Conservation (phyloP, 768 basidiomycete genomes). For the Trametes cubensis region DNA sequence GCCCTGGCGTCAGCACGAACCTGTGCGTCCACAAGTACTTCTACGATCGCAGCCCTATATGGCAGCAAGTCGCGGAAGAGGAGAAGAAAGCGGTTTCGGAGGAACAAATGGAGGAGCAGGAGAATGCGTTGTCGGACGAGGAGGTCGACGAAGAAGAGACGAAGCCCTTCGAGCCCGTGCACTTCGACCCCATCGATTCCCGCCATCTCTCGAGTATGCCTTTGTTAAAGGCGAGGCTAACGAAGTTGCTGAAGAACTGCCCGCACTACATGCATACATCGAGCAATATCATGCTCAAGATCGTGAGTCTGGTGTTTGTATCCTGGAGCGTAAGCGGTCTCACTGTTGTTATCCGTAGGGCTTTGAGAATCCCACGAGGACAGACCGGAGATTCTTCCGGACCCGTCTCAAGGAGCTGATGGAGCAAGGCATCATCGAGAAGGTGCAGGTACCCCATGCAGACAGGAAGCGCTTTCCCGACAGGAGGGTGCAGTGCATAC, state of each 20-base stretch:
- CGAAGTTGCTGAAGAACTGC: conserved; percentile 71
- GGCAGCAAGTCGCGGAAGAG: conserved; percentile 77
- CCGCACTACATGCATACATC: conserved; percentile 72
- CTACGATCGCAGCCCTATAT: conserved; percentile 72
- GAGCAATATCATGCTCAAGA: conserved; percentile 72
- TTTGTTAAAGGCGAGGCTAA: conserved; percentile 68
- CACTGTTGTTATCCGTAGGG: conserved; percentile 50
- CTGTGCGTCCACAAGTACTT: conserved; percentile 85
- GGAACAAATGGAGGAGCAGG: conserved; percentile 38
- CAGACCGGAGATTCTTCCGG: conserved; percentile 82
- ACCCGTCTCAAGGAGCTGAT: conserved; percentile 73
- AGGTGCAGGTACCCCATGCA: conserved; percentile 65
- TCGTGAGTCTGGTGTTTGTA: conserved; percentile 50
- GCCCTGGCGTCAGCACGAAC: conserved; percentile 75
- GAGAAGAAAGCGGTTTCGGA: conserved; percentile 52
- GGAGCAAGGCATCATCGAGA: conserved; percentile 73
- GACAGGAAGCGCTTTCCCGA: conserved; percentile 47
- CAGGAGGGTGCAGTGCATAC: conserved; percentile 64
- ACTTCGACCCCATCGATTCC: conserved; percentile 76
- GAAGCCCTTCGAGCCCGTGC: conserved; percentile 35
- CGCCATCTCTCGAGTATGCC: conserved; percentile 77
- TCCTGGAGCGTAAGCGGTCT: background rate
- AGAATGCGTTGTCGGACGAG: conserved; percentile 22
- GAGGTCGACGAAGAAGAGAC: conserved; percentile 27
- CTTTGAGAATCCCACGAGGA: conserved; percentile 71